Base-by-base conservation (phyloP, 768 basidiomycete genomes). In the Russula sp. region DNA sequence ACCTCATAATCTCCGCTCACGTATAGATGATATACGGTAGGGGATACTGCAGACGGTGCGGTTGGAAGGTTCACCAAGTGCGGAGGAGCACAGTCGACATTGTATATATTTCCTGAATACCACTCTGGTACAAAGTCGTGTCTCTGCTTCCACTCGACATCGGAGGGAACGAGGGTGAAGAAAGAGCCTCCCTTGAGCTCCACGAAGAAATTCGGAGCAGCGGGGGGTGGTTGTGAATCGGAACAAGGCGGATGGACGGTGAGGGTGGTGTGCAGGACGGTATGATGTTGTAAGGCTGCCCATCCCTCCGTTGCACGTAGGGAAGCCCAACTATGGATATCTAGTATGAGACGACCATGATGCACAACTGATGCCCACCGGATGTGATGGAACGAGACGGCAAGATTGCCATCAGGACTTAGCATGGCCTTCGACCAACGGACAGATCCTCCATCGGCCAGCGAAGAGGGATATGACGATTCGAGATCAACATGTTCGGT, bases 61-160 rank as follows among this genome's bases (percentile, higher is more conserved):
- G 69, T 71, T 34, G 86, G 89, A 52, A 88, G 76, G 28, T 72
- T 73, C 38, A 86, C 79, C 38, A 75, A 62, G 62, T 81, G 83
- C 18, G 79, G 77, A 13, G 83, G 78, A 22, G 83, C 75, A 32
- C 76, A 76, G 62, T 84, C 81, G 74, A 89, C 78, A 26, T 78
- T 77, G 72, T 96, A 96, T n/a, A 96, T 85, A 72, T 96, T 92
- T 38, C 92, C 93, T n/a, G 83, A 75, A 72, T 88, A 81, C 93
- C 93, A 96, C 71, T 81, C 75, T 6, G 79, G 78, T 6, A 77
- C 57, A 72, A 67, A 67, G 60, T 57, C 10, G 20, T 69, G 64
- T 30, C 55, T 42, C 22, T 44, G 26, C 4, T 71, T 57, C 3
- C 54, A 54, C 14, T 69, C 57, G 24, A 74, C 59, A 13, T 65